Evolutionary conservation across 106 monocot genomes (phyloP).

Genomic region (Apostasia ramifera): DNA sequence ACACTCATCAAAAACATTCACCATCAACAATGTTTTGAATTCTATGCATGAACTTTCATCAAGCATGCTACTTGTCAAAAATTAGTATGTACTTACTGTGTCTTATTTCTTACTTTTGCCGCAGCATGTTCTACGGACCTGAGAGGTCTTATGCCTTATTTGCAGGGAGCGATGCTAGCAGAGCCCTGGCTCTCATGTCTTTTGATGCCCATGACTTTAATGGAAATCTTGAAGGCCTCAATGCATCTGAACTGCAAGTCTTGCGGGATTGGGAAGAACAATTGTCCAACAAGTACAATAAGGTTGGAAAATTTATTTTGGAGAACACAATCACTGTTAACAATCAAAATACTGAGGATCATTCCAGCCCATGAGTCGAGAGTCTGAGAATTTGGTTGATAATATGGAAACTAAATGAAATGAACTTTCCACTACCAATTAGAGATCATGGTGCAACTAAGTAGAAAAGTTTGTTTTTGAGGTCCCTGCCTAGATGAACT

Average conservation of each 20-base stretch:
- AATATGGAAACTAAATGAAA: too few relatives aligned
- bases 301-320: conserved; percentile 55
- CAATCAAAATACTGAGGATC: neutral
- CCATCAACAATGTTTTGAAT: too few relatives aligned
- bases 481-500: too few relatives aligned
- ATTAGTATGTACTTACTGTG: too few relatives aligned
- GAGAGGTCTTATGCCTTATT: conserved; percentile 79
- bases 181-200: conserved; percentile 80
- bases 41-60: too few relatives aligned
- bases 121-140: conserved; percentile 87
- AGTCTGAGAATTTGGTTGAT: too few relatives aligned
- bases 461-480: too few relatives aligned
- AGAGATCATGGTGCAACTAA: too few relatives aligned
- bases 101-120: neutral
- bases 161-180: conserved; percentile 76
- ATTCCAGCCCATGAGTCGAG: too few relatives aligned
- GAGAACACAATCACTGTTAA: conserved; percentile 5
- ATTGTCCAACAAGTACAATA: conserved; percentile 73
- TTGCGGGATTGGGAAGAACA: conserved; percentile 85
- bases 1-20: too few relatives aligned
- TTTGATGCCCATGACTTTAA: conserved; percentile 66
- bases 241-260: conserved; percentile 46
- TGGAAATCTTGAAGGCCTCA: conserved; percentile 58
- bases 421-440: too few relatives aligned
- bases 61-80: too few relatives aligned